phyloP scores from a whole-genome alignment of 305 asterid genomes.

The Galium porrigens region DNA sequence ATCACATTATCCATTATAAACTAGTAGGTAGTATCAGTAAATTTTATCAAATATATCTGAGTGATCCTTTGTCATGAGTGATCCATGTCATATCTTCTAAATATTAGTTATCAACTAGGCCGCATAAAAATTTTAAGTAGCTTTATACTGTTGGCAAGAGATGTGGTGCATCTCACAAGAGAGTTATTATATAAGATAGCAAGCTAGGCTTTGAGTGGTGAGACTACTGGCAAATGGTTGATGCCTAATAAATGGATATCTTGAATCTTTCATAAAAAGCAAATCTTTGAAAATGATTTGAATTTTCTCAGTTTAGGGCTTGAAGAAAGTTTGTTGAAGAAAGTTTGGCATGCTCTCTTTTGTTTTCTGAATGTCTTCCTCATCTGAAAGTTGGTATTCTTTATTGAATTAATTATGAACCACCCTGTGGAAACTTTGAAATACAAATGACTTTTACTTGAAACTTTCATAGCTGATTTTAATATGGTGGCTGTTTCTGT shows the following conservation, averaged over 20 bases:
- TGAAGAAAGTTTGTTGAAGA: neutral
- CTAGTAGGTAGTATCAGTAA: neutral
- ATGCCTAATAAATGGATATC: neutral
- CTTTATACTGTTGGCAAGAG: neutral
- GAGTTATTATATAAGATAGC: neutral
- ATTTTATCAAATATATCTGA: too few relatives aligned
- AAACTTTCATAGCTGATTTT: neutral
- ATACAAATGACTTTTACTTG: neutral
- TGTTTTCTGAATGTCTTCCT: neutral
- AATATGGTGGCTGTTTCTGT: constrained; percentile 5
- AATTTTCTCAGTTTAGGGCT: neutral
- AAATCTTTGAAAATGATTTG: neutral
- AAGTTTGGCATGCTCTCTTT: neutral
- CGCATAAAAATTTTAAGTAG: neutral
- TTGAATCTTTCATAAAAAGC: neutral
- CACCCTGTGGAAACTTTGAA: neutral
- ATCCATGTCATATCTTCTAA: too few relatives aligned
- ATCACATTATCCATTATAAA: neutral
- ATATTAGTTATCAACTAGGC: neutral
- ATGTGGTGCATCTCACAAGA: neutral
- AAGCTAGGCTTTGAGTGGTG: neutral
- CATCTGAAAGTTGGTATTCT: neutral
- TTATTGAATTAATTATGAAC: neutral
- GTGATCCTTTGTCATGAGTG: too few relatives aligned
- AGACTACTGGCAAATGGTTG: neutral